Evolutionary conservation across 2,329 filamentous ascomycete species (phyloP), one percentile per base, ranked within the genome.

Genomic region (Nigrograna mackinnonii): DNA sequence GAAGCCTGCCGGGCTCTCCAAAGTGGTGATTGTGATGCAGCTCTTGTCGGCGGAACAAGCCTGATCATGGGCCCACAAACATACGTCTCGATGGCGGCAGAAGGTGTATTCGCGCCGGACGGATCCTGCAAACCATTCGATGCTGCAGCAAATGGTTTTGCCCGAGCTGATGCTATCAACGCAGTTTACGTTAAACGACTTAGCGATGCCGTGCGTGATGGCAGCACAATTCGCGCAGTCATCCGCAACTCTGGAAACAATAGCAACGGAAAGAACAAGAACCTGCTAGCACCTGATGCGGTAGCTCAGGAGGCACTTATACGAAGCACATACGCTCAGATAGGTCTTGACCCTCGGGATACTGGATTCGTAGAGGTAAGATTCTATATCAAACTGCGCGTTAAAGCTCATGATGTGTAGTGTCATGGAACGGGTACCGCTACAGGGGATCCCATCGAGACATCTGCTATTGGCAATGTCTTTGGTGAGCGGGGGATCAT

Each of bases 141-240:
- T 52, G 60, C 71, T 16, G 70, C 72, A 2, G 84, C 80, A 16
- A 79, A 80, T 44, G 85, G 84, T 1, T 87, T 86, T 54, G 82
- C 78, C 0, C 73, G 83, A 22, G 84, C 83, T 1, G 84, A 87
- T 54, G 84, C 83, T 0, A 70, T 80, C 11, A 52, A 39, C 3
- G 49, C 52, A 12, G 33, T 68, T 4, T 40, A 67, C 20, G 46
- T 68, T 2, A 68, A 68, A 39, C 45, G 39, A 5, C 40, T 81
- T 2, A 66, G 72, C 11, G 70, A 77, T 52, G 80, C 80, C 4
- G 46, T 75, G 4, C 28, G 39, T 7, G 58, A 66, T 40, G 46
- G 50, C 9, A 63, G 69, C 33, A 50, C 61, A 18, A 64, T 69
- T 32, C 46, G 58, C 6, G 64, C 59, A 5, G 44, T 66, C 3